Base-by-base conservation (phyloP, 208 protist species). In the Crithidia mellificae region DNA sequence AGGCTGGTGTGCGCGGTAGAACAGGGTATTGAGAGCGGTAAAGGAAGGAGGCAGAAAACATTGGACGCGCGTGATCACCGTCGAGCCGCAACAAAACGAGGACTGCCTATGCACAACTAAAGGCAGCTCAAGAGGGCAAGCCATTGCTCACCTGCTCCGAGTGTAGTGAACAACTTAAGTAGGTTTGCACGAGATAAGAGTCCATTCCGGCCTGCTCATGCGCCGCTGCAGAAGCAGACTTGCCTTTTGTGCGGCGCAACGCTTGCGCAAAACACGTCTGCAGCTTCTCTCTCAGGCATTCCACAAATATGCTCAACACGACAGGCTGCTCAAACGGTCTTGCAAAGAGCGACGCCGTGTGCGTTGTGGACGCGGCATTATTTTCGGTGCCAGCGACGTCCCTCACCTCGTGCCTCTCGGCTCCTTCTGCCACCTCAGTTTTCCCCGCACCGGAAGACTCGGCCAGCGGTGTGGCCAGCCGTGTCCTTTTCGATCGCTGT, bases 181-280 rank as follows among this genome's bases (percentile, higher is more conserved):
- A 75, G 24, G 46, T 12, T 2, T 25, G 15, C 20, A 59, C 55
- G 12, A 75, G 12, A 32, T 59, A 25, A 11, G 69, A 22, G 51
- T 75, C 69, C 47, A 54, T 41, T 14, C 19, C 9, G 24, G 69
- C 69, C 38, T 75, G 69, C 34, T 58, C 51, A 11, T 64, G 46
- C 14, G 54, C 62, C 20, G 54, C 64, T 14, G 56, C 34, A 5
- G 69, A 58, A 0, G 55, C 51, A 5, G 54, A 11, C 8, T 56
- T 53, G 11, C 44, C 34, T 12, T 62, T 30, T n/a, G 22, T 19
- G 1, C 25, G 27, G 6, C 1, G 1, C 30, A 65, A 14, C 46
- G 69, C 55, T 27, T 63, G 44, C 7, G 39, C 27, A 43, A 75
- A 75, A 22, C 62, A 75, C 1, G 17, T 29, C 0, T 34, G 14